A percentile compares a stretch with the other conserved stretches of the same genome.
These are phyloP conservation scores for Creolimax fragrantissima DNA, from an alignment of 78 protist genomes.

Conservation along the genomic window DNA sequence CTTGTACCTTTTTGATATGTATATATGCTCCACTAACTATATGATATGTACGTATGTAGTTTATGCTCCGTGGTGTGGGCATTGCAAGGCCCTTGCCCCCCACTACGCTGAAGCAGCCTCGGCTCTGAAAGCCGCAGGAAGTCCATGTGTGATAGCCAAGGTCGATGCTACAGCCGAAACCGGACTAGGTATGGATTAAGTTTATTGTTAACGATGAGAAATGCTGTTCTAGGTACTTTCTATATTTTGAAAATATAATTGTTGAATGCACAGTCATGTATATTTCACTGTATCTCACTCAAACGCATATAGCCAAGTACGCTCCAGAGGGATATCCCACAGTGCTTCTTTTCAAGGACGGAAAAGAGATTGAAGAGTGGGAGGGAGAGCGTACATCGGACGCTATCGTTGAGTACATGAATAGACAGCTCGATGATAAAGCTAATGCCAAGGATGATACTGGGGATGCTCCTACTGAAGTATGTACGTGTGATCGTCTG, in stretches of 20 bases:
- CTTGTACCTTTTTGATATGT: no score
- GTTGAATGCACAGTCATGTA: no score
- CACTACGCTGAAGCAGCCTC: slow-evolving; percentile 46
- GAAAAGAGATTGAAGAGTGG: slow-evolving; percentile 47
- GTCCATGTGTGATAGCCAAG: neutral
- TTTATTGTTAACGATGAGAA: no score
- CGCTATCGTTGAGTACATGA: slow-evolving; percentile 50
- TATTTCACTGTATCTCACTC: no score
- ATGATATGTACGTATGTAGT: no score
- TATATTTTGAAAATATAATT: no score
- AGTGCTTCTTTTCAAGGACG: slow-evolving; percentile 59
- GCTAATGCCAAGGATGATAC: neutral
- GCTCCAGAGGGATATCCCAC: slow-evolving; percentile 73
- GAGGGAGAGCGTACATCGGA: slow-evolving; percentile 56
- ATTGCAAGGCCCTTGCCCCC: slow-evolving; percentile 74
- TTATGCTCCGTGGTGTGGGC: slow-evolving; percentile 77
- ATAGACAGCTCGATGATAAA: slow-evolving; percentile 36
- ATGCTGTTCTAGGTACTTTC: no score
- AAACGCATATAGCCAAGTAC: neutral
- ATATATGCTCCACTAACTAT: no score
- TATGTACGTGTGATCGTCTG: no score
- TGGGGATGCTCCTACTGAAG: neutral
- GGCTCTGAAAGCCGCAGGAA: neutral
- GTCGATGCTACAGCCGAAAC: slow-evolving; percentile 36
- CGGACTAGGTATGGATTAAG: neutral